A percentile compares a stretch with the other conserved stretches of the same genome.
Evolutionary conservation across 306 rosid genomes (phyloP).

Genomic region (Dryas alaskensis): DNA sequence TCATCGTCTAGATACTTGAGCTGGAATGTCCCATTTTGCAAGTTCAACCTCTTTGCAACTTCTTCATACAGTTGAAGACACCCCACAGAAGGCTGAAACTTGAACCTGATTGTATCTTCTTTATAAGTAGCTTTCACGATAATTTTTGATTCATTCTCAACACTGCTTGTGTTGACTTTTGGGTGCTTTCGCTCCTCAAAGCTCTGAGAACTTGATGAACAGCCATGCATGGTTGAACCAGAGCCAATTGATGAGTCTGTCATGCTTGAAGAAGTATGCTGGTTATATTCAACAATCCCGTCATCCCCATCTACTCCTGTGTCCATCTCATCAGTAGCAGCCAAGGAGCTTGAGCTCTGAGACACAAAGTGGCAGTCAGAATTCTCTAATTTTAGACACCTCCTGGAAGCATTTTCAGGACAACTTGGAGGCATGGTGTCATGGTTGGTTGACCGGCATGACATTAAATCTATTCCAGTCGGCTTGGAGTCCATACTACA

Average conservation of each 20-base stretch:
- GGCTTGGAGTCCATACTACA: constrained; percentile 41
- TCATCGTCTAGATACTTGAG: constrained; percentile 83
- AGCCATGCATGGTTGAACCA: constrained; percentile 40
- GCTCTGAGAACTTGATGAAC: constrained; percentile 66
- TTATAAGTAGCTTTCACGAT: constrained; percentile 68
- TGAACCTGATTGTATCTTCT: constrained; percentile 75
- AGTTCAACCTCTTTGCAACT: constrained; percentile 62
- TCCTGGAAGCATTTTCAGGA: constrained; percentile 32
- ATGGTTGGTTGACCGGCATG: constrained; percentile 25
- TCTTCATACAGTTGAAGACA: constrained; percentile 68
- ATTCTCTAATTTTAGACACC: constrained; percentile 33
- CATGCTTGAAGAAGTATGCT: constrained; percentile 50
- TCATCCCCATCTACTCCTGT: constrained; percentile 34
- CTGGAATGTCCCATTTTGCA: constrained; percentile 63
- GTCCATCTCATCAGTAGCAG: constrained; percentile 36
- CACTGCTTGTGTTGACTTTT: constrained; percentile 36
- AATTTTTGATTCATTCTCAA: constrained; percentile 45
- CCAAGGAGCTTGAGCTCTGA: constrained; percentile 46
- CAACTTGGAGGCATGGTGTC: constrained; percentile 27
- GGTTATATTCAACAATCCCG: constrained; percentile 47
- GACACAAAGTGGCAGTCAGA: constrained; percentile 29
- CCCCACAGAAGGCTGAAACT: constrained; percentile 54
- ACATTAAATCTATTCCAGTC: constrained; percentile 34
- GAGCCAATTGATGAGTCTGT: constrained; percentile 60
- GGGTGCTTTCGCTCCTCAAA: constrained; percentile 45